Conservation (phyloP, 2,329 filamentous ascomycete genomes). For the Alternaria conjuncta region DNA sequence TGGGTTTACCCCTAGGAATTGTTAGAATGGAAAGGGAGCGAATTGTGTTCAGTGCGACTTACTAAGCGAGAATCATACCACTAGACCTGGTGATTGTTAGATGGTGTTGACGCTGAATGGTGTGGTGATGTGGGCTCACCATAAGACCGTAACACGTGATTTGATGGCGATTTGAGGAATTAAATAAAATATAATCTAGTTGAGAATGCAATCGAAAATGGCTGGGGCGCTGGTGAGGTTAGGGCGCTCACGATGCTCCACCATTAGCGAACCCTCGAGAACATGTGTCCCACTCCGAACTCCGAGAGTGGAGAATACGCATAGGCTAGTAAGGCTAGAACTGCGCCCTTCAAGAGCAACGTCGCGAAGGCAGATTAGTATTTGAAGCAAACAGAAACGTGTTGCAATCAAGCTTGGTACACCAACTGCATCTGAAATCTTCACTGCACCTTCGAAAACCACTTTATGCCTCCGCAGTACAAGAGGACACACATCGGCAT, state of each 20-base stretch:
- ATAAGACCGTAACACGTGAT: constrained; percentile 13
- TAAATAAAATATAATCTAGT: background rate
- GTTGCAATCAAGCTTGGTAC: background rate
- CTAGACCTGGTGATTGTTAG: constrained; percentile 14
- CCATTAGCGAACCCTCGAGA: background rate
- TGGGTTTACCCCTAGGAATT: constrained; percentile 10
- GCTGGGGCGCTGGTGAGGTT: background rate
- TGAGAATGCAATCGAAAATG: background rate
- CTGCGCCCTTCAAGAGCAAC: background rate
- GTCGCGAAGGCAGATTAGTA: background rate
- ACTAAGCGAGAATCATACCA: constrained; percentile 19
- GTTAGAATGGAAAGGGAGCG: background rate
- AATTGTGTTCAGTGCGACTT: background rate
- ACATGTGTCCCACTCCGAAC: background rate
- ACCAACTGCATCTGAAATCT: background rate
- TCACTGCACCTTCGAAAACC: background rate
- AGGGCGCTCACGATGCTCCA: background rate
- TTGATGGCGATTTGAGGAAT: background rate
- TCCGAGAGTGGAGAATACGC: background rate
- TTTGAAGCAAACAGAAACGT: background rate
- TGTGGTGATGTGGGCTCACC: constrained; percentile 5
- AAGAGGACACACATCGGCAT: background rate
- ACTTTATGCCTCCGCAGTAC: background rate
- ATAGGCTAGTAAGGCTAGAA: background rate
- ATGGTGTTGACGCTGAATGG: background rate